Evolutionary conservation across 202 grass and related monocot species (phyloP).

Genomic region (Alloteropsis angusta): DNA sequence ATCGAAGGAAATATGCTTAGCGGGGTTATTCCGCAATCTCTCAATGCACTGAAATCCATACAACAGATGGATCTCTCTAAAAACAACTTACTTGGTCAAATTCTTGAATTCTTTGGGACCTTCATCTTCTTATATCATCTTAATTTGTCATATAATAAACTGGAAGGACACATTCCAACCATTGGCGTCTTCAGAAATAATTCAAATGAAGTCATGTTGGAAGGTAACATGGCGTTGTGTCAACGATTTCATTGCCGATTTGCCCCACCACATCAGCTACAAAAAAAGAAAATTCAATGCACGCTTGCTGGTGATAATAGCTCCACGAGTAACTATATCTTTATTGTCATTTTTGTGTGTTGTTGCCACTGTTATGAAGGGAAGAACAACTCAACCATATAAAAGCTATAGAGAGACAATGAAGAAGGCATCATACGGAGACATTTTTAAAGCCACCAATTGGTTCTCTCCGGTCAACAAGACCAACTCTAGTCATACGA

Average conservation of each 20-base stretch:
- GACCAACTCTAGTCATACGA: conserved; percentile 2
- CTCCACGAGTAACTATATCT: neutral
- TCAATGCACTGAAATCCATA: neutral
- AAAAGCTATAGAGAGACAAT: neutral
- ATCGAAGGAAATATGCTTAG: neutral
- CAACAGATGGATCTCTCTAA: conserved; percentile 12
- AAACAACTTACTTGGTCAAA: neutral
- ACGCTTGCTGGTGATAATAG: neutral
- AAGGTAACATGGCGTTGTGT: conserved; percentile 16
- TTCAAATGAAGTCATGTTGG: neutral
- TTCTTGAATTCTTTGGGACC: neutral
- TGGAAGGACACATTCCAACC: conserved; percentile 14
- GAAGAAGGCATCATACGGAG: conserved; percentile 21
- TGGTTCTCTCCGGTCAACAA: conserved; percentile 4
- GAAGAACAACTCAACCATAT: neutral
- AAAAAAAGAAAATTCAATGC: neutral
- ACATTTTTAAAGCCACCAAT: conserved; percentile 31
- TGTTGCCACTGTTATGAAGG: neutral
- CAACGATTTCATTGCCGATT: neutral
- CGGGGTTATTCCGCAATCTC: neutral
- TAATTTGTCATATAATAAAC: neutral
- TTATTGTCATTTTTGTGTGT: conserved; percentile 5
- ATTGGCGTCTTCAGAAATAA: neutral
- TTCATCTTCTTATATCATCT: neutral
- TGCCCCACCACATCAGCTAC: neutral